Conservation (phyloP, 352 stramenopile species). For the Globisporangium spinosum region DNA sequence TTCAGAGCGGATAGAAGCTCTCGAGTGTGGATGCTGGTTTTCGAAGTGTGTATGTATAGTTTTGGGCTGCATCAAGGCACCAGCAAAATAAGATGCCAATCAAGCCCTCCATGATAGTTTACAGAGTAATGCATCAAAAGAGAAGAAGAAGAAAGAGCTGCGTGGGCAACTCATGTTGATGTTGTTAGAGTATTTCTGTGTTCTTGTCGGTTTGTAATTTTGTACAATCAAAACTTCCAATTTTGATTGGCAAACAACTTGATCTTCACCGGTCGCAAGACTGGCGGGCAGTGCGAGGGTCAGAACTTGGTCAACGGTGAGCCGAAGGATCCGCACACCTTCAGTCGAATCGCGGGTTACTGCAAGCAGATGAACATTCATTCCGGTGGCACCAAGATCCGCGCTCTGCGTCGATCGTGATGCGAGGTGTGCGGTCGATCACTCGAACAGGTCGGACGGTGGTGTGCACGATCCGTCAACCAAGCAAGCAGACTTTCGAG, state of each 20-base stretch:
- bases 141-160: neutral
- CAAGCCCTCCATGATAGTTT: neutral
- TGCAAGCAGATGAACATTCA: conserved; percentile 90
- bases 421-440: conserved; percentile 81
- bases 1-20: neutral
- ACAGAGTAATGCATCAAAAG: neutral
- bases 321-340: conserved; percentile 29
- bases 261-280: conserved; percentile 43
- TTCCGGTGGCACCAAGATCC: conserved; percentile 72
- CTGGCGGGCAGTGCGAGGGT: conserved; percentile 53
- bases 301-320: conserved; percentile 84
- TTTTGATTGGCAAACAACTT: no score
- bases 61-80: neutral
- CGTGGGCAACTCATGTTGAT: neutral
- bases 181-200: neutral
- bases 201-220: no score
- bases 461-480: conserved; percentile 59
- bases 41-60: neutral
- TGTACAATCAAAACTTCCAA: no score
- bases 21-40: neutral
- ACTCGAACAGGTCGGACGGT: conserved; percentile 82
- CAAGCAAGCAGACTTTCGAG: conserved; percentile 89
- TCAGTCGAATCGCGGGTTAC: conserved; percentile 28
- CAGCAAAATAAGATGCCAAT: neutral
- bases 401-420: conserved; percentile 83